Conservation (phyloP, 441 rosid genomes). For the Populus hybrid region DNA sequence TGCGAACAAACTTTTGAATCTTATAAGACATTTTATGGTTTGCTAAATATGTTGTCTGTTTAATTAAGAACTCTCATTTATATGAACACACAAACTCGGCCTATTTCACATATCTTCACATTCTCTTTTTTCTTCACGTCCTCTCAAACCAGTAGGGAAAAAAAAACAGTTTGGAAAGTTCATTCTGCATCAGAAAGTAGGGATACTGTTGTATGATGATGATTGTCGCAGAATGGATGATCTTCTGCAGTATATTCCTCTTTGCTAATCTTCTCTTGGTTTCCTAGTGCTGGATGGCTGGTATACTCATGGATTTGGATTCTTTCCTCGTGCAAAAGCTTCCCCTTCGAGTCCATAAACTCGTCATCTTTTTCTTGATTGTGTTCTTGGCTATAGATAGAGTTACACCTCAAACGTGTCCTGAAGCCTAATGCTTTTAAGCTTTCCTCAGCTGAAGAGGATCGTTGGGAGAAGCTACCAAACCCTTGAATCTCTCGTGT, state of each 20-base stretch:
- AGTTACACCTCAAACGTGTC: constrained; percentile 25
- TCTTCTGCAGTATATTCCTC: background rate
- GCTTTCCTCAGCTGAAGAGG: constrained; percentile 16
- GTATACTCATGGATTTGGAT: background rate
- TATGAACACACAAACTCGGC: background rate
- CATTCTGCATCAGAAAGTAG: constrained; percentile 28
- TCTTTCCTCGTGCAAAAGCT: background rate
- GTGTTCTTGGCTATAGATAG: constrained; percentile 9
- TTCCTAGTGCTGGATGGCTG: background rate
- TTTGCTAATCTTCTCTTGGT: background rate
- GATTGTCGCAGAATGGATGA: constrained; percentile 46
- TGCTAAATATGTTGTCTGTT: background rate
- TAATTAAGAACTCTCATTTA: background rate
- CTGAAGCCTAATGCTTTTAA: constrained; percentile 7
- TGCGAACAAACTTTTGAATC: background rate
- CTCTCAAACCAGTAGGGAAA: background rate
- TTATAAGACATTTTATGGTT: background rate
- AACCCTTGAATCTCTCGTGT: constrained; percentile 63
- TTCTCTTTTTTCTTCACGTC: background rate
- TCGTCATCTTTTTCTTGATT: constrained; percentile 8
- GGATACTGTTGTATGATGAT: constrained; percentile 21
- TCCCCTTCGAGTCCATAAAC: constrained; percentile 3
- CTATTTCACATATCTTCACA: background rate
- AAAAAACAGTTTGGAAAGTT: background rate
- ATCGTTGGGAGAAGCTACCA: constrained; percentile 52